Percentiles rank a stretch among this genome's conserved stretches.
Evolutionary conservation across 805 yeast genomes (phyloP).

Genomic region (Babjeviella inositovora): DNA sequence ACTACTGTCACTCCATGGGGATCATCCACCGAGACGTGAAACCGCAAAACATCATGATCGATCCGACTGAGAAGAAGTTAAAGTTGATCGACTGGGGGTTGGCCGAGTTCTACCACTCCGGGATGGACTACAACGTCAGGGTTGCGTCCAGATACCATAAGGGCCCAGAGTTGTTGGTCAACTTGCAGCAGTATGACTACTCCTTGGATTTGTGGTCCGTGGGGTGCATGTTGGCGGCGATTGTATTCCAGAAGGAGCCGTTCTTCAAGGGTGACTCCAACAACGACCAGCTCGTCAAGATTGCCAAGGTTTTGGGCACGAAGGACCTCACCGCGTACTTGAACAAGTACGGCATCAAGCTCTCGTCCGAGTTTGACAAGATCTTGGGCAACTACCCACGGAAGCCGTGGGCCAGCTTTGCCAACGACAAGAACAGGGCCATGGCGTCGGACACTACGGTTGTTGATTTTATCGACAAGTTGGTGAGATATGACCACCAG

Average conservation of each 20-base stretch:
- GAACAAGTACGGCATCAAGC: slow-evolving; percentile 50
- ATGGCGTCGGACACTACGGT: slow-evolving; percentile 51
- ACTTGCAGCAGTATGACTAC: slow-evolving; percentile 79
- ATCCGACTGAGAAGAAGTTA: slow-evolving; percentile 51
- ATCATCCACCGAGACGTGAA: slow-evolving; percentile 93
- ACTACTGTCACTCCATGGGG: slow-evolving; percentile 87
- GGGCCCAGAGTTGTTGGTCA: slow-evolving; percentile 84
- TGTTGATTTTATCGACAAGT: slow-evolving; percentile 65
- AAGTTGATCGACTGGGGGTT: slow-evolving; percentile 92
- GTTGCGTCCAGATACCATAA: slow-evolving; percentile 89
- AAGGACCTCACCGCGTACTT: slow-evolving; percentile 59
- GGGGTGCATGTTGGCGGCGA: slow-evolving; percentile 86
- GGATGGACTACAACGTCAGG: slow-evolving; percentile 80
- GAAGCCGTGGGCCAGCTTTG: slow-evolving; percentile 76
- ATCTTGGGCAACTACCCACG: slow-evolving; percentile 53
- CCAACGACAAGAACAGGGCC: slow-evolving; percentile 53
- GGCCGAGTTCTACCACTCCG: slow-evolving; percentile 86
- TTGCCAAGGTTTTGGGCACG: slow-evolving; percentile 77
- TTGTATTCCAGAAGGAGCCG: slow-evolving; percentile 82
- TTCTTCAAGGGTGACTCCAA: slow-evolving; percentile 86
- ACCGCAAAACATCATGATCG: slow-evolving; percentile 94
- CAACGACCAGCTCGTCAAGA: slow-evolving; percentile 82
- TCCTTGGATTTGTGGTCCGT: slow-evolving; percentile 89
- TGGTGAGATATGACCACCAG: slow-evolving; percentile 77
- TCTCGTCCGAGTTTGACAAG: slow-evolving; percentile 66